Conservation (phyloP, 768 basidiomycete genomes). For the Mycena pura region DNA sequence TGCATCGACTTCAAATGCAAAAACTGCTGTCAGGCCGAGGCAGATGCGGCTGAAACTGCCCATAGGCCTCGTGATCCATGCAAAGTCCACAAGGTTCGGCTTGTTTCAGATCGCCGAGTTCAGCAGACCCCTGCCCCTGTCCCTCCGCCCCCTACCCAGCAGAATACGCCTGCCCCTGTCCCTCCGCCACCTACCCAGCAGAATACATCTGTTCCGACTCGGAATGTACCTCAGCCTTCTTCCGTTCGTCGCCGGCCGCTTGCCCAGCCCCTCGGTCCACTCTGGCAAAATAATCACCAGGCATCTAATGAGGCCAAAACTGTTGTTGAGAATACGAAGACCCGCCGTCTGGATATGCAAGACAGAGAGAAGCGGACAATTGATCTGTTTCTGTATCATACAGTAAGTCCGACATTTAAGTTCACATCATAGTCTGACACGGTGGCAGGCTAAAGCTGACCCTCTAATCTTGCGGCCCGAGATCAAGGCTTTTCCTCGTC, state of each 20-base stretch:
- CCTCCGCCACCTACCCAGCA: too few relatives aligned
- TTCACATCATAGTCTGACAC: background rate
- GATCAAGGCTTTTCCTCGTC: slow-evolving; percentile 3
- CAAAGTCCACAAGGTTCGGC: background rate
- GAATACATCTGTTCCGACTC: too few relatives aligned
- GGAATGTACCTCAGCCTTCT: too few relatives aligned
- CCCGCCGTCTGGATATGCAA: background rate
- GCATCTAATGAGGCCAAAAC: background rate
- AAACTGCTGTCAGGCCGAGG: background rate
- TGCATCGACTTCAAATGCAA: slow-evolving; percentile 13
- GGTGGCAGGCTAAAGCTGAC: background rate
- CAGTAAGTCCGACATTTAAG: background rate
- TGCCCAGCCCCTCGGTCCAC: slow-evolving; percentile 5
- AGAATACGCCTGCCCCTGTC: too few relatives aligned
- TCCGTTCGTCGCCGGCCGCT: background rate
- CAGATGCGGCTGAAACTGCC: background rate
- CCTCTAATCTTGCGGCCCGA: background rate
- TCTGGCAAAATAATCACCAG: background rate
- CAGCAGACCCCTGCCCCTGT: too few relatives aligned
- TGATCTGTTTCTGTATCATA: background rate
- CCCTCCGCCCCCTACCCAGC: too few relatives aligned
- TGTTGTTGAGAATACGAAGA: background rate
- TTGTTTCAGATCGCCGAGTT: background rate
- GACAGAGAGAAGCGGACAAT: slow-evolving; percentile 5
- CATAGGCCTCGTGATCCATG: background rate